A percentile compares a stretch with the other conserved stretches of the same genome.
phyloP scores from a whole-genome alignment of 1,139 yeast genomes.

The Hemisphaericaspora xylanilytica region DNA sequence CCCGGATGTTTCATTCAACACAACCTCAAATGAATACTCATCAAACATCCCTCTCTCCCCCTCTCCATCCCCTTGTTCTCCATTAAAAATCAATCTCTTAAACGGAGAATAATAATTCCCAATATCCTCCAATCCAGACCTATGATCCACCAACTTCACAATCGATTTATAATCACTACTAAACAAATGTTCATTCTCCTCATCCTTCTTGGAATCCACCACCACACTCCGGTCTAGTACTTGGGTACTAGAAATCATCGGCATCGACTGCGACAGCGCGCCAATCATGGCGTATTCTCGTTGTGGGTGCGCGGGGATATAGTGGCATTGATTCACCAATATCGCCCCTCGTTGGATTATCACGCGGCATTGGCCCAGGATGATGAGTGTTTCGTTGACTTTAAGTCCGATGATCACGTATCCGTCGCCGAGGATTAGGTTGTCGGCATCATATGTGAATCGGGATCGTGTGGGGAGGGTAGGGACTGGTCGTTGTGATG shows the following conservation, averaged over 20 bases:
- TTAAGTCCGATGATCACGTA: conserved; percentile 43
- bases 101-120: conserved; percentile 50
- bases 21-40: conserved; percentile 36
- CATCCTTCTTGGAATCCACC: conserved; percentile 14
- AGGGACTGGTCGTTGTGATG: not conserved
- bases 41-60: conserved; percentile 10
- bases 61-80: conserved; percentile 8
- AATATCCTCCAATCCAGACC: conserved; percentile 48
- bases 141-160: conserved; percentile 33
- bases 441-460: conserved; percentile 36
- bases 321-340: conserved; percentile 53
- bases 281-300: conserved; percentile 38
- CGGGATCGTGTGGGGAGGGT: conserved; percentile 20
- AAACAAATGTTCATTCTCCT: conserved; percentile 33
- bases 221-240: conserved; percentile 9
- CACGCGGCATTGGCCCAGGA: conserved; percentile 59
- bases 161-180: conserved; percentile 42
- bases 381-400: conserved; percentile 45
- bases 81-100: conserved; percentile 35
- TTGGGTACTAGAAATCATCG: conserved; percentile 51
- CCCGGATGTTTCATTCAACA: conserved; percentile 22
- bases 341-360: conserved; percentile 58
- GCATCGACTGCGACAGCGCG: conserved; percentile 53
- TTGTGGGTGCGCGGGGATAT: conserved; percentile 32
- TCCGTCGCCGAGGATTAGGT: conserved; percentile 30